A percentile compares a stretch with the other conserved stretches of the same genome.
Evolutionary conservation across 345 rosid species (phyloP).

Genomic region (Zanthoxylum bungeanum): DNA sequence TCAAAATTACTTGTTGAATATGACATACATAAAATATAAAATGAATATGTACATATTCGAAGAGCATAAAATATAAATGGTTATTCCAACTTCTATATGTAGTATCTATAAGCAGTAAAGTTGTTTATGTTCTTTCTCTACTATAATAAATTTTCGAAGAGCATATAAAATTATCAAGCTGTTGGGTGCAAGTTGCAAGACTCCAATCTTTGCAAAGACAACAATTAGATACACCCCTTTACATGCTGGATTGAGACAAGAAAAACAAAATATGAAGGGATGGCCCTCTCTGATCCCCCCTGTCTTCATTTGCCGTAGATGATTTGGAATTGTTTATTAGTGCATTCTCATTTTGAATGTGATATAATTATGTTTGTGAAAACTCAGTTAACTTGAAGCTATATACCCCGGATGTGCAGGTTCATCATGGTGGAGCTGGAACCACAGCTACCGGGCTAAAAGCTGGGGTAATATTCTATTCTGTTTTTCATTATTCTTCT

Average conservation of each 20-base stretch:
- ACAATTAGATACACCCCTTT: not conserved
- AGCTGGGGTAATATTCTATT: slow-evolving; percentile 72
- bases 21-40: not conserved
- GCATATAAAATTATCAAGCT: not conserved
- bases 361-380: slow-evolving; percentile 3
- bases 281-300: not conserved
- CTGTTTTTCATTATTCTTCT: not conserved
- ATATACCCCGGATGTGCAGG: slow-evolving; percentile 39
- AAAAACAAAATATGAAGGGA: not conserved
- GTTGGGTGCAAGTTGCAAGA: not conserved
- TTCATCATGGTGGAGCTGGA: slow-evolving; percentile 99
- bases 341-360: not conserved
- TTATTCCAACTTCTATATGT: too few species aligned
- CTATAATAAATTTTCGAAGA: not conserved
- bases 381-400: slow-evolving; percentile 7
- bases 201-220: not conserved
- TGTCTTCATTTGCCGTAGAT: not conserved
- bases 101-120: not conserved
- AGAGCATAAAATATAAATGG: too few species aligned
- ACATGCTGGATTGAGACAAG: not conserved
- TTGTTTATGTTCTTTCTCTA: not conserved
- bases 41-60: too few species aligned
- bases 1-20: not conserved
- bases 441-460: slow-evolving; percentile 92
- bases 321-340: not conserved